phyloP scores from a whole-genome alignment of 2,329 filamentous ascomycete species.

The Ceratocystis lukuohia region DNA sequence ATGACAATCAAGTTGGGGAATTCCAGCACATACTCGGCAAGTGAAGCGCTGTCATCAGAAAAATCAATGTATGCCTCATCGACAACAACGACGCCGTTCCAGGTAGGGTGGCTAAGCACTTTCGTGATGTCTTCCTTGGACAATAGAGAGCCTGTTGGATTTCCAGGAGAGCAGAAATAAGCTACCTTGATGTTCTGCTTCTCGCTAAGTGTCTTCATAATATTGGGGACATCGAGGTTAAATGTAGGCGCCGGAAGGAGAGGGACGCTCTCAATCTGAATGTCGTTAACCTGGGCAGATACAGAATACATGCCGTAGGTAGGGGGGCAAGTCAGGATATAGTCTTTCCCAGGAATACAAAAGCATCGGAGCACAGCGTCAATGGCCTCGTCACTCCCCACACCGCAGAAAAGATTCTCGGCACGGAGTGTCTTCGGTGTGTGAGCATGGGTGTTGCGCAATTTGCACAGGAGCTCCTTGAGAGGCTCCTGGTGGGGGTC shows the following conservation, averaged over 20 bases:
- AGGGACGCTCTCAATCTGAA: slow-evolving; percentile 75
- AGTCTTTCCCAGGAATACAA: slow-evolving; percentile 74
- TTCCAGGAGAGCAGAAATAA: slow-evolving; percentile 90
- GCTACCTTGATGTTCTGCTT: slow-evolving; percentile 63
- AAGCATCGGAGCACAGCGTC: slow-evolving; percentile 89
- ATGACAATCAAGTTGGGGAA: slow-evolving; percentile 94
- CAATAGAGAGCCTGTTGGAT: slow-evolving; percentile 74
- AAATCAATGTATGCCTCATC: slow-evolving; percentile 98
- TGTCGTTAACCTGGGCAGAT: slow-evolving; percentile 86
- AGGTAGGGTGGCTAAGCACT: slow-evolving; percentile 72
- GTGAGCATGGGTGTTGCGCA: slow-evolving; percentile 77
- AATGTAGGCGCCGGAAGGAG: slow-evolving; percentile 61
- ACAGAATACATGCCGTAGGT: slow-evolving; percentile 99
- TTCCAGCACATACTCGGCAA: slow-evolving; percentile 83
- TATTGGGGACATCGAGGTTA: slow-evolving; percentile 54
- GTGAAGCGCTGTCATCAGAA: slow-evolving; percentile 57
- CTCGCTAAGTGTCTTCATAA: slow-evolving; percentile 50
- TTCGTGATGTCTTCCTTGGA: slow-evolving; percentile 58
- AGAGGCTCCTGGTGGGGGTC: slow-evolving; percentile 85
- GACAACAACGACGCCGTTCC: slow-evolving; percentile 87
- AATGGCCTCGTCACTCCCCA: slow-evolving; percentile 93
- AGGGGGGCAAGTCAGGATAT: slow-evolving; percentile 86
- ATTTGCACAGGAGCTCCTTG: slow-evolving; percentile 72
- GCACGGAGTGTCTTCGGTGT: slow-evolving; percentile 60
- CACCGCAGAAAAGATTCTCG: slow-evolving; percentile 82